A percentile compares a stretch with the other conserved stretches of the same genome.
phyloP scores from a whole-genome alignment of 176 grass and related monocot genomes.

The Carex littledalei region DNA sequence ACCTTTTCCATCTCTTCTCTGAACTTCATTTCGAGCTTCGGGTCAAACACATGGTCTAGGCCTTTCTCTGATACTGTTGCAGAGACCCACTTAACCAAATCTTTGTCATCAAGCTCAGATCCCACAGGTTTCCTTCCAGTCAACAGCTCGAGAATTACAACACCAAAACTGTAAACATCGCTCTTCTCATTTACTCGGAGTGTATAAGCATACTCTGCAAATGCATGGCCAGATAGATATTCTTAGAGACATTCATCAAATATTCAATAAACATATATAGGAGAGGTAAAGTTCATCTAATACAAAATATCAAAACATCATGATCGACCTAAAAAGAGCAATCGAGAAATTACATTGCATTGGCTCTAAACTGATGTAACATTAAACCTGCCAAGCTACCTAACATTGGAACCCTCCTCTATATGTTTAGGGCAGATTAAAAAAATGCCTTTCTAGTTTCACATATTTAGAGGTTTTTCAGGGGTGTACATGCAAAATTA shows the following conservation, averaged over 20 bases:
- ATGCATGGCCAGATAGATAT: neutral
- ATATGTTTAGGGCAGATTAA: neutral
- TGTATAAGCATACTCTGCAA: slow-evolving; percentile 85
- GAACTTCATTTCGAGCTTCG: slow-evolving; percentile 34
- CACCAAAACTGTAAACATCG: slow-evolving; percentile 82
- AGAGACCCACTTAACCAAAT: slow-evolving; percentile 57
- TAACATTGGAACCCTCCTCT: too few species aligned
- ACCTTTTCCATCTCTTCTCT: slow-evolving; percentile 58
- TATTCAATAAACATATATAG: neutral
- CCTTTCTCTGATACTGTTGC: slow-evolving; percentile 34
- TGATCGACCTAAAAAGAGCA: neutral
- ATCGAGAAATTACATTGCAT: neutral
- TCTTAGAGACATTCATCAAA: neutral
- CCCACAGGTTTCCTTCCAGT: slow-evolving; percentile 54
- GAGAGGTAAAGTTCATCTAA: neutral
- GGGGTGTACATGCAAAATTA: neutral
- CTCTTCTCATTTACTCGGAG: slow-evolving; percentile 78
- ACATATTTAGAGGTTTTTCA: neutral
- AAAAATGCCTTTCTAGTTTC: neutral
- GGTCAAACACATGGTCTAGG: slow-evolving; percentile 44
- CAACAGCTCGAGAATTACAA: slow-evolving; percentile 71
- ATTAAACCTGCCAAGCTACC: neutral
- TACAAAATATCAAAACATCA: neutral
- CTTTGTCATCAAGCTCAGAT: slow-evolving; percentile 43
- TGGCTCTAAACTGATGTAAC: neutral